phyloP scores from a whole-genome alignment of 306 rosid species.

The Hylodesmum podocarpum region DNA sequence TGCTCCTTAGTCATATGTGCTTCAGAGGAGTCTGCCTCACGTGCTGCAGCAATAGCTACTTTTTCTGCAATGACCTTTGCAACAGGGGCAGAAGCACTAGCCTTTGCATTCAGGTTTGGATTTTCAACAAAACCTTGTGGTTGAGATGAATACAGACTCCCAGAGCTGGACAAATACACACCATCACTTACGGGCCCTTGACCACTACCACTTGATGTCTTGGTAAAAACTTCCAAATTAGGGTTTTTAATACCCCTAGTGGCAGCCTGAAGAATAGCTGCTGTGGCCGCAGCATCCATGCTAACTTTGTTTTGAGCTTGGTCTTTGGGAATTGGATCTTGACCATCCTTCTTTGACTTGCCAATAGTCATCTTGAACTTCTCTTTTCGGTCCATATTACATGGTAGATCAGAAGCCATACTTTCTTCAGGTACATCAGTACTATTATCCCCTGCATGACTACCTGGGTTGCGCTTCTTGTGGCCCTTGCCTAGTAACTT shows the following conservation, averaged over 20 bases:
- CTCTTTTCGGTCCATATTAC: conserved; percentile 62
- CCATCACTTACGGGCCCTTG: conserved; percentile 51
- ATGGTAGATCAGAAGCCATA: conserved; percentile 45
- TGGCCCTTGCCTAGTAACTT: conserved; percentile 50
- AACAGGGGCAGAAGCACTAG: conserved; percentile 46
- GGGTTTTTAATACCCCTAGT: conserved; percentile 71
- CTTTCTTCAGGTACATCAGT: conserved; percentile 38
- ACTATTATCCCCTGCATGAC: conserved; percentile 45
- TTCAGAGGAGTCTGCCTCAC: conserved; percentile 83
- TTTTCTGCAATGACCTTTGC: conserved; percentile 67
- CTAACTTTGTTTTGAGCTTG: conserved; percentile 44
- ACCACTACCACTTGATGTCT: conserved; percentile 51
- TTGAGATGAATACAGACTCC: conserved; percentile 51
- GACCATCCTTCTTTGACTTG: conserved; percentile 66
- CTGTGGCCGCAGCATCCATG: conserved; percentile 62
- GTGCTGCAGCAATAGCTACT: conserved; percentile 64
- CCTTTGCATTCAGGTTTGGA: conserved; percentile 22
- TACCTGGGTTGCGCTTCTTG: conserved; percentile 42
- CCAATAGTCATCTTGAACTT: conserved; percentile 70
- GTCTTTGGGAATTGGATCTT: conserved; percentile 49
- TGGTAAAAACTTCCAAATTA: conserved; percentile 44
- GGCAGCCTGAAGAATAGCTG: conserved; percentile 89
- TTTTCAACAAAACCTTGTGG: conserved; percentile 31
- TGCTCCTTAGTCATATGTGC: conserved; percentile 72
- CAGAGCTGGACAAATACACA: conserved; percentile 48